Conservation (phyloP, 2,329 filamentous ascomycete genomes). For the Zasmidium angulare region DNA sequence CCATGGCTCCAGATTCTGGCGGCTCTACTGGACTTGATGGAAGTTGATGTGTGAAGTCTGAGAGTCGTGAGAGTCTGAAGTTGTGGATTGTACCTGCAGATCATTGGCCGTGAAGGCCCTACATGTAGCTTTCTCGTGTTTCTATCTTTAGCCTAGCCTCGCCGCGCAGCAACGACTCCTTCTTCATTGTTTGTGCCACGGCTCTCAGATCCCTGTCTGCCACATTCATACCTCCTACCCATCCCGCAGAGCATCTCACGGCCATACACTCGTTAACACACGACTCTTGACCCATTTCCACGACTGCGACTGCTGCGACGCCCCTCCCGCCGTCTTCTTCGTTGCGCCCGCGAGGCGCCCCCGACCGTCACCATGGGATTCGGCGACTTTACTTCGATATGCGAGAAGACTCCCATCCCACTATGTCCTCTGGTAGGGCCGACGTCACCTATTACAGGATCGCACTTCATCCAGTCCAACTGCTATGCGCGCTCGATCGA, state of each 20-base stretch:
- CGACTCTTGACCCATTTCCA: neutral
- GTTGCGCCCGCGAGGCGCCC: conserved; percentile 7
- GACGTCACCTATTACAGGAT: conserved; percentile 64
- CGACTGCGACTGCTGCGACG: conserved; percentile 2
- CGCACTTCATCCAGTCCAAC: conserved; percentile 73
- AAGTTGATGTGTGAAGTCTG: too few species aligned
- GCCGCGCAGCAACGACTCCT: neutral
- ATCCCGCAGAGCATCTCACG: neutral
- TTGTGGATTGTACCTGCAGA: neutral
- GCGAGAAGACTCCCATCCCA: conserved; percentile 79
- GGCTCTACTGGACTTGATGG: neutral
- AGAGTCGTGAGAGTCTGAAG: too few species aligned
- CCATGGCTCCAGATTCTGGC: neutral
- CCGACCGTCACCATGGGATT: conserved; percentile 68
- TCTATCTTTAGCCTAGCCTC: neutral
- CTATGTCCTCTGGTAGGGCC: conserved; percentile 83
- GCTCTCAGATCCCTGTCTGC: neutral
- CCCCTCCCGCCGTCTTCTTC: neutral
- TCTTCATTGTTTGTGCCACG: neutral
- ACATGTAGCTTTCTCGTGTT: too few species aligned
- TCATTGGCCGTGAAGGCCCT: too few species aligned
- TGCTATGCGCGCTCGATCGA: conserved; percentile 96
- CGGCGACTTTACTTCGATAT: conserved; percentile 86
- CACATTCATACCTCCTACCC: neutral
- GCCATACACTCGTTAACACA: neutral